Base-by-base conservation (phyloP, 768 basidiomycete species). In the Filobasidium floriforme region DNA sequence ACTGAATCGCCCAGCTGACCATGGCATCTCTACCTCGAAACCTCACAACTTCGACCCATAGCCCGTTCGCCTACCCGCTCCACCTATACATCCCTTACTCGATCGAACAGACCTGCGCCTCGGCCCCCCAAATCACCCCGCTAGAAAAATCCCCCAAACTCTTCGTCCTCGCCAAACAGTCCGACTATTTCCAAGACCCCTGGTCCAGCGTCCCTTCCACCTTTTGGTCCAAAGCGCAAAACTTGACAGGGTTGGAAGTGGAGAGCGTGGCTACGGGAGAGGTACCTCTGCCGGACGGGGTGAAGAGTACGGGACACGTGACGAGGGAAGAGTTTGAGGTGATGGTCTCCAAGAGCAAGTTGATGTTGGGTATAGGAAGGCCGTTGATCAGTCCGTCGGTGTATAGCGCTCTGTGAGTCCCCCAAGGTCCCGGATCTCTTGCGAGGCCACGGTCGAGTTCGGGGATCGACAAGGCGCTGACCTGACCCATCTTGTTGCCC, bases 61-160 rank as follows among this genome's bases (percentile, higher is more conserved):
- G 75, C 69, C 71, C 77, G 10, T 66, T 76, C 41, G 51, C 51
- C 9, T 68, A 68, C 41, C 72, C 66, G 7, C 65, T 66, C 5
- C 77, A 78, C 59, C 63, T 63, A 18, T 72, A 75, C 60, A 68
- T 78, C 22, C 72, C 77, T 1, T 78, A 76, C 60, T 74, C 77
- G 12, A 73, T 78, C 60, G 77, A 78, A 63, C 67, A 71, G 2
- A 64, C 69, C 19, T 78, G 77, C 57, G 44, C 72, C 22, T 60
- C 60, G n/a, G 63, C 73, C 11, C 71, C 69, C 4, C 54, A 70
- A 37, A 72, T 55, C 24, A 66, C 72, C 7, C 69, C 70, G 22
- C 68, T 59, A 7, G 68, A 73, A 55, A 52, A 73, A 28, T 26
- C 15, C 19, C 43, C 19, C 64, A 18, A 46, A 43, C 72, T 72